Base-by-base conservation (phyloP, 2,329 filamentous ascomycete species). In the Cladosporium phlei region DNA sequence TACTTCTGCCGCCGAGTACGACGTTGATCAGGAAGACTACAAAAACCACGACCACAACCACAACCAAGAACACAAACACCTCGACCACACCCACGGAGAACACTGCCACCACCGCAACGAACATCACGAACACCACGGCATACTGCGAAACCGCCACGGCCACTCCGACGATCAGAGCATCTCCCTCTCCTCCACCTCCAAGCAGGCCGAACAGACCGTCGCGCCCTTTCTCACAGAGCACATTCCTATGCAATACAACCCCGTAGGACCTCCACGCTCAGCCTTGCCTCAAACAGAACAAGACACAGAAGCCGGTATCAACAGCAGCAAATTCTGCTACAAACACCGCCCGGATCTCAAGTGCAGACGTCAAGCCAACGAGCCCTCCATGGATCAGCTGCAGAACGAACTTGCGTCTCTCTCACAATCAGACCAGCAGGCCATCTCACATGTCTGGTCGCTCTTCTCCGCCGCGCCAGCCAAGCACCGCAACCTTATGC, bases 361-460 rank as follows among this genome's bases (percentile, higher is more conserved):
- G 70, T 98, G 93, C 69, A 79, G 90, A 51, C 82, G 89, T 51
- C 88, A 94, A 52, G 90, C 89, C 49, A 90, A 97, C 69, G 93
- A 97, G 70, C 85, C 85, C 37, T 93, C 93, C 53, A 98, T 98
- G 93, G 88, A 91, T 57, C 84, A 90, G 64, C 79, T 98, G 52
- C 93, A 98, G 65, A 83, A 82, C 60, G 86, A 93, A 66, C 80
- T 97, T 43, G 86, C 91, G 58, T 82, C 79, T 37, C 78, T 96
- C 25, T 85, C 89, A 4, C 79, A 85, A 52, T 82, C 80, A 54
- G 93, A 98, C 65, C 89, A 95, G 68, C 88, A 96, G 69, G 90
- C 87, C 61, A 96, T 98, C 59, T 88, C 90, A 25, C 91, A 96
- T 61, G 90, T 97, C 47, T 98, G 93, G 93, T 95, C 91, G 0